These are phyloP conservation scores for Tilletiopsis washingtonensis DNA, from an alignment of 1,284 basidiomycete species.

Conservation along the genomic window DNA sequence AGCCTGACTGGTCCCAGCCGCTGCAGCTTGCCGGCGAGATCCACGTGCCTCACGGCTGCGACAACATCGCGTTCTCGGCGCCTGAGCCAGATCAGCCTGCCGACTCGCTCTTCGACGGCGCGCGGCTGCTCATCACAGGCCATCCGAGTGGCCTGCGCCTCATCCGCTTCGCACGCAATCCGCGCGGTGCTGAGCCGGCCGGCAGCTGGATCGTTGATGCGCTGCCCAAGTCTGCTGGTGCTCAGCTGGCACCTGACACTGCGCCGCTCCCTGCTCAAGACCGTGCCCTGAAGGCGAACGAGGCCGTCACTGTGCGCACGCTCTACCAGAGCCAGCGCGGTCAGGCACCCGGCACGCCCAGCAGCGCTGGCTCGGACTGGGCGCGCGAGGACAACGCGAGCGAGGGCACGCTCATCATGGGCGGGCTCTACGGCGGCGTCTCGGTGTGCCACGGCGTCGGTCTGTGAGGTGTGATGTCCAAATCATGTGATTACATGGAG, in stretches of 20 bases:
- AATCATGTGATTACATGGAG: no score
- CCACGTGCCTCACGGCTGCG: neutral
- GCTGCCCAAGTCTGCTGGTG: neutral
- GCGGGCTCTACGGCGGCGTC: constrained; percentile 10
- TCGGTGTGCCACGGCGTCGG: constrained; percentile 9
- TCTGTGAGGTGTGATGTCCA: no score
- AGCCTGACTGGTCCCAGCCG: no score
- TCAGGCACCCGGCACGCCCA: neutral
- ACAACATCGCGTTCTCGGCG: constrained; percentile 1
- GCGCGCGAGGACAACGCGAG: neutral
- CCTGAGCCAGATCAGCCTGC: neutral
- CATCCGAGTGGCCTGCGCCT: neutral
- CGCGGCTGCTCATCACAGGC: neutral
- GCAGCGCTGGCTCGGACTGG: neutral
- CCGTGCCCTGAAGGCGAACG: constrained; percentile 5
- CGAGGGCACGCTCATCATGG: constrained; percentile 13
- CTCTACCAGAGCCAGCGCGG: constrained; percentile 6
- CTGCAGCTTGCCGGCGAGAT: neutral
- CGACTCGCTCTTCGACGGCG: neutral
- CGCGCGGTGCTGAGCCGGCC: neutral
- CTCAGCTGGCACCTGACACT: neutral
- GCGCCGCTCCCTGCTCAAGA: constrained; percentile 9
- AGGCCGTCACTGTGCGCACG: constrained; percentile 1
- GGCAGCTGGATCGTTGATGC: constrained; percentile 12
- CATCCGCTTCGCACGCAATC: neutral